Conservation (phyloP, 768 basidiomycete genomes). For the Leccinum broughii region DNA sequence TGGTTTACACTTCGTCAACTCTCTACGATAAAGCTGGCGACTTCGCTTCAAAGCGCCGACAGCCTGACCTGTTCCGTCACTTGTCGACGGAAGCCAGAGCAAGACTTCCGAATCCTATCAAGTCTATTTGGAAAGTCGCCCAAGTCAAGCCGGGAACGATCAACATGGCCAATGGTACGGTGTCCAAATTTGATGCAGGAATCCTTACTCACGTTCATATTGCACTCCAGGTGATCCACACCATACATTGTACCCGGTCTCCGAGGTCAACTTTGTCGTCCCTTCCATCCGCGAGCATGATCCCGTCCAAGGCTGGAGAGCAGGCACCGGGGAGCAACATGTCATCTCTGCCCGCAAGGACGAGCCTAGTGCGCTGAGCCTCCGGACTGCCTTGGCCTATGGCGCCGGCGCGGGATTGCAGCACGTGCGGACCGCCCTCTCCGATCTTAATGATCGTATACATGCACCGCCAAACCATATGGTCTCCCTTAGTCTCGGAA, state of each 20-base stretch:
- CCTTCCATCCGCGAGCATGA: slow-evolving; percentile 31
- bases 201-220: slow-evolving; percentile 2
- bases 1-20: slow-evolving; percentile 30
- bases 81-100: slow-evolving; percentile 36
- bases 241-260: slow-evolving; percentile 33
- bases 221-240: slow-evolving; percentile 35
- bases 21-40: slow-evolving; percentile 14
- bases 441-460: slow-evolving; percentile 37
- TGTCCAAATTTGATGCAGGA: neutral
- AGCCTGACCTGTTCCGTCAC: slow-evolving; percentile 34
- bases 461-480: slow-evolving; percentile 35
- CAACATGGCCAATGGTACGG: slow-evolving; percentile 39
- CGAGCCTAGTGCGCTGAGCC: slow-evolving; percentile 29
- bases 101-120: slow-evolving; percentile 38
- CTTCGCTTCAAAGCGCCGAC: slow-evolving; percentile 25
- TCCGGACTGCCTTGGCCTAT: slow-evolving; percentile 39
- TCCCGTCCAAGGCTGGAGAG: slow-evolving; percentile 34
- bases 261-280: slow-evolving; percentile 36
- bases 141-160: slow-evolving; percentile 36
- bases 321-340: slow-evolving; percentile 29
- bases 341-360: slow-evolving; percentile 33
- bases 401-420: slow-evolving; percentile 38
- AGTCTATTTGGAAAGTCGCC: slow-evolving; percentile 38
- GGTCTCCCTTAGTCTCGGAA: slow-evolving; percentile 40
- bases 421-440: slow-evolving; percentile 34